Percentiles rank a stretch among this genome's conserved stretches.
Evolutionary conservation across 495 filamentous ascomycete genomes (phyloP).

Genomic region (Aspergillus sparsus): DNA sequence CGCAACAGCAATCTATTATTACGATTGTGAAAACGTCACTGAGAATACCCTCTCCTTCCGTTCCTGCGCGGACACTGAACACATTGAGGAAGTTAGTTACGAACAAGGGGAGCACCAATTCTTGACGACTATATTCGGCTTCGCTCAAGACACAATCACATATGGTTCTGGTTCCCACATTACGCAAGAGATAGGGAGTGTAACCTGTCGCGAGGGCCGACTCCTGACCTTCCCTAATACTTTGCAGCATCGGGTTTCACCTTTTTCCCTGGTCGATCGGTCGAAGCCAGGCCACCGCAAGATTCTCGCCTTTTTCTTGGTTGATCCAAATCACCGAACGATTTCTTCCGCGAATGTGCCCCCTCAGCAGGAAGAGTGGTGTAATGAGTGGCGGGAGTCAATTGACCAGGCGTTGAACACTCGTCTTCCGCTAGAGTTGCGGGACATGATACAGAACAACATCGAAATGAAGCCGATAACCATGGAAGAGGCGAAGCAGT

Average conservation of each 20-base stretch:
- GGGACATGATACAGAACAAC: conserved; percentile 37
- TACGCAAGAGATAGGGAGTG: conserved; percentile 34
- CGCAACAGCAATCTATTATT: conserved; percentile 60
- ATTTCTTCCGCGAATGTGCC: conserved; percentile 56
- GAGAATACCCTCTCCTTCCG: conserved; percentile 47
- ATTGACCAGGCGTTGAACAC: conserved; percentile 17
- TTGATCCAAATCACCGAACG: conserved; percentile 50
- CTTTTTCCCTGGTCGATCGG: conserved; percentile 47
- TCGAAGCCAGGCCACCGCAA: conserved; percentile 53
- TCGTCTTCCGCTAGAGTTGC: conserved; percentile 42
- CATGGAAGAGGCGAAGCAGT: conserved; percentile 45
- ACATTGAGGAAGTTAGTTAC: conserved; percentile 13
- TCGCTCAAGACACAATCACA: conserved; percentile 16
- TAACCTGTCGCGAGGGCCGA: conserved; percentile 26
- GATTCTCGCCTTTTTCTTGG: conserved; percentile 55
- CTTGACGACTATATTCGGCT: conserved; percentile 27
- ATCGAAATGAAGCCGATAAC: conserved; percentile 36
- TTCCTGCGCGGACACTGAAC: conserved; percentile 24
- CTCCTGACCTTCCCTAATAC: conserved; percentile 31
- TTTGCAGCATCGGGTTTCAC: conserved; percentile 52
- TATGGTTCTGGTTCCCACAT: background rate
- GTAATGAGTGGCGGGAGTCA: conserved; percentile 19
- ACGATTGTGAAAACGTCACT: conserved; percentile 59
- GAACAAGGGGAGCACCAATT: conserved; percentile 23
- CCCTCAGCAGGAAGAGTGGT: conserved; percentile 46